These are phyloP conservation scores for Piper longum DNA, from an alignment of 164 flowering plant genomes.

Conservation along the genomic window DNA sequence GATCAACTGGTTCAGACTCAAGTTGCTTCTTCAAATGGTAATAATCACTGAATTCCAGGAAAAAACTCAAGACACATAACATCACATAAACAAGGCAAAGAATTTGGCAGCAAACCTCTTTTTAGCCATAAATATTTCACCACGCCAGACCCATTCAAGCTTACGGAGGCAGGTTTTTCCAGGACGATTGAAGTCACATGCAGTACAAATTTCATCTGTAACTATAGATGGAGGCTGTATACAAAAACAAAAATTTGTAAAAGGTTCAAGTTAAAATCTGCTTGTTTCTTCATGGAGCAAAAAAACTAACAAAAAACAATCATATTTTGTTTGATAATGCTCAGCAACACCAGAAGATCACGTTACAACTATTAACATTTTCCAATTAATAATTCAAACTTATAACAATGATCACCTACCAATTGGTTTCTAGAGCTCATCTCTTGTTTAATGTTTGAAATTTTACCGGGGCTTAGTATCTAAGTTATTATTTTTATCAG, in stretches of 20 bases:
- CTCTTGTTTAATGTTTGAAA: too few relatives aligned
- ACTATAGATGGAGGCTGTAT: constrained; percentile 94
- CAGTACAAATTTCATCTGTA: constrained; percentile 89
- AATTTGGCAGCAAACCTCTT: constrained; percentile 44
- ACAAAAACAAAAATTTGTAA: background rate
- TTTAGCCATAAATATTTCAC: constrained; percentile 86
- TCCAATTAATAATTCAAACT: too few relatives aligned
- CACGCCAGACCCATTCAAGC: constrained; percentile 99
- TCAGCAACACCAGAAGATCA: too few relatives aligned
- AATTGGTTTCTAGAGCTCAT: too few relatives aligned
- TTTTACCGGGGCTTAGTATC: too few relatives aligned
- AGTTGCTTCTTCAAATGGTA: constrained; percentile 90
- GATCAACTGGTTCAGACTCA: constrained; percentile 79
- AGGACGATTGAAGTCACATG: constrained; percentile 98
- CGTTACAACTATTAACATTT: too few relatives aligned
- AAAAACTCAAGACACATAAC: background rate
- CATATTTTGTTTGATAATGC: too few relatives aligned
- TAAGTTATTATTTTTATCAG: too few relatives aligned
- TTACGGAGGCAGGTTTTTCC: constrained; percentile 92
- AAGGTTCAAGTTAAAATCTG: background rate
- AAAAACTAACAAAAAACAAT: background rate
- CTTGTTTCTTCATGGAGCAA: background rate
- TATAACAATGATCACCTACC: too few relatives aligned
- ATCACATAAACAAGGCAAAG: constrained; percentile 4
- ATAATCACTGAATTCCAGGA: constrained; percentile 57